Conservation (phyloP, 2,329 filamentous ascomycete species). For the Cordyceps javanica region DNA sequence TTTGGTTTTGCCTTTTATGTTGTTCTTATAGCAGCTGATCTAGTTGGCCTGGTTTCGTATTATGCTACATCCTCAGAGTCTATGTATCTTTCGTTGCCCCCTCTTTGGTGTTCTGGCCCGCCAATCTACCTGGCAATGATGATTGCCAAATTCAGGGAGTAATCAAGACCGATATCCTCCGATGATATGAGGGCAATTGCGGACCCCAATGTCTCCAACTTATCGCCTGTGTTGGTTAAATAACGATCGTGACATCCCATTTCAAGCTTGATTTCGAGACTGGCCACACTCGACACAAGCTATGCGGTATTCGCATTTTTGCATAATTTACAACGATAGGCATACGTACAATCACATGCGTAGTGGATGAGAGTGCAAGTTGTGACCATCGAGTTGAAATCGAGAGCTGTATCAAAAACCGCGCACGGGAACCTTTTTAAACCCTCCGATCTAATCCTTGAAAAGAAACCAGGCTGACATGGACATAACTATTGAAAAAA, state of each 20-base stretch:
- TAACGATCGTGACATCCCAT: not conserved
- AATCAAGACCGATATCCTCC: no score
- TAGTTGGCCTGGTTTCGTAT: not conserved
- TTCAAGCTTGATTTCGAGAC: not conserved
- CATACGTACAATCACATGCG: not conserved
- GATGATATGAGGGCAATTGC: no score
- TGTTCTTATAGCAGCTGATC: not conserved
- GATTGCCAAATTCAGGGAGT: no score
- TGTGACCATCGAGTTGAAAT: not conserved
- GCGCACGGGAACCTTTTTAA: not conserved
- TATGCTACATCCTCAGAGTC: not conserved
- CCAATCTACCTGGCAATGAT: no score
- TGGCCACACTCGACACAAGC: not conserved
- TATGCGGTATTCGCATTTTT: not conserved
- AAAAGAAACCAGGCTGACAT: constrained; percentile 15
- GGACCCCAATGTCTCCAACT: no score
- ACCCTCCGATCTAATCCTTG: constrained; percentile 6
- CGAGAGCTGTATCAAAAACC: constrained; percentile 10
- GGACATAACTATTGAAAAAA: constrained; percentile 8
- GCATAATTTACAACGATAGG: not conserved
- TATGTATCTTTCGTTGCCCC: no score
- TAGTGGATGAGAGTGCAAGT: not conserved
- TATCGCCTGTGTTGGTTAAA: no score
- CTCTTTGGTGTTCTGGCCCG: no score
- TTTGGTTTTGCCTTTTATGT: not conserved